These are phyloP conservation scores for Quercus robur DNA, from an alignment of 306 rosid species.

Conservation along the genomic window DNA sequence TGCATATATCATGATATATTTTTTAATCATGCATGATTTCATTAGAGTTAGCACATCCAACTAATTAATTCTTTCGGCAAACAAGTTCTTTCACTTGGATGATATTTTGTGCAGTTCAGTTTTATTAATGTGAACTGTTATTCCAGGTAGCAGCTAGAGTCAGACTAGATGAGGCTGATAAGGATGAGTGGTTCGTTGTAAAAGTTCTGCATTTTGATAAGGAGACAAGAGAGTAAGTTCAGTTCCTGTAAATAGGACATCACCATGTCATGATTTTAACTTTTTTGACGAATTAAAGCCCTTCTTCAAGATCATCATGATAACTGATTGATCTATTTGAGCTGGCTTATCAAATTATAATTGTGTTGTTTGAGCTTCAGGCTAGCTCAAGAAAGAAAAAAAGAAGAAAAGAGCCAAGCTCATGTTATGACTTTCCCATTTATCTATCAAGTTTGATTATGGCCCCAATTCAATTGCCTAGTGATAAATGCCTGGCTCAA, in stretches of 20 bases:
- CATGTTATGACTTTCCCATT: not conserved
- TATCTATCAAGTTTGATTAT: not conserved
- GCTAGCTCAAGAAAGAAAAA: not conserved
- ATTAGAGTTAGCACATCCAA: not conserved
- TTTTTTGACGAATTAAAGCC: not conserved
- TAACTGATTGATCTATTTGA: not conserved
- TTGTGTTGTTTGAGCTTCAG: not conserved
- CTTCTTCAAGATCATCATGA: slow-evolving; percentile 7
- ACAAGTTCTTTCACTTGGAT: not conserved
- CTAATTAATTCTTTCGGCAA: not conserved
- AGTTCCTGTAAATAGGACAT: not conserved
- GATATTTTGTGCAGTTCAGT: slow-evolving; percentile 7
- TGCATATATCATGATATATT: not conserved
- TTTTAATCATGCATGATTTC: not conserved
- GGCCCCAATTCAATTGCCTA: not conserved
- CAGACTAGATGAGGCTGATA: slow-evolving; percentile 77
- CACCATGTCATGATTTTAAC: not conserved
- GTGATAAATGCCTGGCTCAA: not conserved
- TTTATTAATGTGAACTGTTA: slow-evolving; percentile 21
- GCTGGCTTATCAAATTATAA: not conserved
- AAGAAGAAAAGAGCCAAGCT: not conserved
- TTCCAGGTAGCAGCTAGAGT: slow-evolving; percentile 95
- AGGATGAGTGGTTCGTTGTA: slow-evolving; percentile 94
- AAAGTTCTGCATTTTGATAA: slow-evolving; percentile 95
- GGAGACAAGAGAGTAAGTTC: slow-evolving; percentile 86